Base-by-base conservation (phyloP, 2,329 filamentous ascomycete species). In the Hypoxylon sp. region DNA sequence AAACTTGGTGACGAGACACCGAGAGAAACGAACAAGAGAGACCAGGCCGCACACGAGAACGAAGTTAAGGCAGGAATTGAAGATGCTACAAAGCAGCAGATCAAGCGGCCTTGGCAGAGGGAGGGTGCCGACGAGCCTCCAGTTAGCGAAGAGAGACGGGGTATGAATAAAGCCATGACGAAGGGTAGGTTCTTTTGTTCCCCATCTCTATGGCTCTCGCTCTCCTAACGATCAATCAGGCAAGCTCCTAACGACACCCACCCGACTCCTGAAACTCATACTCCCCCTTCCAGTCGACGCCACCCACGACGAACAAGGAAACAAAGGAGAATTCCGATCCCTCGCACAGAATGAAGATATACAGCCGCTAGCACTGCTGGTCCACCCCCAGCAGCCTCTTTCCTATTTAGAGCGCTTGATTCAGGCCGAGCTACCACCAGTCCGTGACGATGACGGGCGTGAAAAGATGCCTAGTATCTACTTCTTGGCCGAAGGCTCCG, bases 401-500 rank as follows among this genome's bases (percentile, higher is more conserved):
- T 97, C 92, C 7, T 97, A 97, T 75, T 87, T 97, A 43, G 92
- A 97, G 76, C 87, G 92, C 7, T 81, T 97, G 2, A 94, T 97
- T 48, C 94, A 97, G 74, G 91, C 92, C 55, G 94, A 97, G 76
- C 82, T 97, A 0, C 91, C 92, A 0, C 86, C 87, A 0, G 81
- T 94, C 1, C 81, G 85, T 0, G 85, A 85, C 59, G 78, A 88
- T 49, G 86, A 89, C 7, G 85, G 87, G 6, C 80, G 80, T n/a
- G 87, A 92, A 66, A 89, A 89, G 65, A 84, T 91, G 1, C 92
- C 93, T 0, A 85, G 84, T 34, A 85, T 97, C 1, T 87, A 89
- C 37, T 97, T 97, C 73, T 86, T 91, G 28, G 93, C 93, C 10
- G 89, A 94, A 69, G 91, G 93, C 64, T 85, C 89, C 2, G 87